A percentile compares a stretch with the other conserved stretches of the same genome.
phyloP scores from a whole-genome alignment of 2,329 filamentous ascomycete species.

The Ascochyta fabae region DNA sequence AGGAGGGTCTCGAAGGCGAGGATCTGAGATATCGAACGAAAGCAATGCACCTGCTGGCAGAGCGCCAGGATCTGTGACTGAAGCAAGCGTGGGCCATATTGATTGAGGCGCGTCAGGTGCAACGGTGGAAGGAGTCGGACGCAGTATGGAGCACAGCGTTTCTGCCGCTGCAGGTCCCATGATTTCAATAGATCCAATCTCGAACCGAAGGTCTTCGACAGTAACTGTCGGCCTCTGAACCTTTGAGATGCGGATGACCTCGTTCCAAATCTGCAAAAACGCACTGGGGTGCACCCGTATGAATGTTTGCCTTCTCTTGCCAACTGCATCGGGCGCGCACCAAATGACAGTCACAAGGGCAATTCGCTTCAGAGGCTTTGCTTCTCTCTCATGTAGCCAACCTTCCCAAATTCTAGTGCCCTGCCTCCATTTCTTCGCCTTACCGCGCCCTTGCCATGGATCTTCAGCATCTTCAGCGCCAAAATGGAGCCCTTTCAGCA shows the following conservation, averaged over 20 bases:
- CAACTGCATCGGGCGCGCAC: constrained; percentile 55
- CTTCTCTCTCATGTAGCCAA: constrained; percentile 65
- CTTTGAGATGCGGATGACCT: constrained; percentile 64
- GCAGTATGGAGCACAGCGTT: constrained; percentile 72
- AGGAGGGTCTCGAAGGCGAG: constrained; percentile 79
- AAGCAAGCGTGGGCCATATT: constrained; percentile 39
- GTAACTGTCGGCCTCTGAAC: constrained; percentile 67
- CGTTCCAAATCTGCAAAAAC: constrained; percentile 72
- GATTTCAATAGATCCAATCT: constrained; percentile 75
- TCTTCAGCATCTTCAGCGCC: constrained; percentile 63
- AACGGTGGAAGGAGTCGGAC: constrained; percentile 47
- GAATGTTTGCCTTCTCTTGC: constrained; percentile 62
- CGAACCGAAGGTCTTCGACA: constrained; percentile 73
- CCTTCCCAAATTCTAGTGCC: constrained; percentile 65
- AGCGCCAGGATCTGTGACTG: constrained; percentile 59
- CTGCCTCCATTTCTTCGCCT: constrained; percentile 72
- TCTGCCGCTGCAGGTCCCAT: constrained; percentile 80
- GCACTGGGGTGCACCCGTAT: constrained; percentile 83
- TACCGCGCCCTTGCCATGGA: constrained; percentile 61
- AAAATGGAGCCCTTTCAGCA: constrained; percentile 66
- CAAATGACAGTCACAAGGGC: constrained; percentile 78
- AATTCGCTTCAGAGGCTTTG: constrained; percentile 61
- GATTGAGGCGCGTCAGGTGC: constrained; percentile 42
- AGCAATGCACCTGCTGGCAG: constrained; percentile 75
- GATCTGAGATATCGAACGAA: constrained; percentile 77